Evolutionary conservation across 2,329 filamentous ascomycete species (phyloP).

Genomic region (Thielaviopsis populi): DNA sequence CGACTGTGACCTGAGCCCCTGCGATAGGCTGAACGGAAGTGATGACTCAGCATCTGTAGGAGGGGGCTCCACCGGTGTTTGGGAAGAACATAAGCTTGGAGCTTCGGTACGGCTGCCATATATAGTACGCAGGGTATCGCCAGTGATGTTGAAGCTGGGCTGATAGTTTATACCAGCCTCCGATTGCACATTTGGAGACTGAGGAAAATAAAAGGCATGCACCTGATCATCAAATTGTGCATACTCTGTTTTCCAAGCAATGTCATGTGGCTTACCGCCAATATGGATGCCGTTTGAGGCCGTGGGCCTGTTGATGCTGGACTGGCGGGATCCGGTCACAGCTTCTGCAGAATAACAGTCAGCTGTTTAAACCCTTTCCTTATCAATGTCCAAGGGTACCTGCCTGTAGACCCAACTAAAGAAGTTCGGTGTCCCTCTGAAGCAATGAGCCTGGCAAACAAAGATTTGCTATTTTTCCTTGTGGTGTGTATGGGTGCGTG

Average conservation of each 20-base stretch:
- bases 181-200: background rate
- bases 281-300: no score
- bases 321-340: background rate
- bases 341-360: background rate
- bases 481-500: background rate
- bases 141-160: no score
- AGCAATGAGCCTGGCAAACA: no score
- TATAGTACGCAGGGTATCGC: no score
- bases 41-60: no score
- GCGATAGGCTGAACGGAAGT: no score
- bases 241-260: background rate
- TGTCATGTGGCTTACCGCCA: background rate
- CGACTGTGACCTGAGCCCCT: no score
- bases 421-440: background rate
- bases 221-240: background rate
- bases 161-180: background rate
- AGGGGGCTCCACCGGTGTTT: no score
- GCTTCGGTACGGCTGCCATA: no score
- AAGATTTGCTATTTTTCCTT: background rate
- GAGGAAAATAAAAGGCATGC: background rate
- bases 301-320: background rate
- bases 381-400: background rate
- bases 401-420: background rate
- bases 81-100: no score
- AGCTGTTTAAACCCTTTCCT: no score